Base-by-base conservation (phyloP, 1,284 basidiomycete genomes). In the Rhodotorula sp. region DNA sequence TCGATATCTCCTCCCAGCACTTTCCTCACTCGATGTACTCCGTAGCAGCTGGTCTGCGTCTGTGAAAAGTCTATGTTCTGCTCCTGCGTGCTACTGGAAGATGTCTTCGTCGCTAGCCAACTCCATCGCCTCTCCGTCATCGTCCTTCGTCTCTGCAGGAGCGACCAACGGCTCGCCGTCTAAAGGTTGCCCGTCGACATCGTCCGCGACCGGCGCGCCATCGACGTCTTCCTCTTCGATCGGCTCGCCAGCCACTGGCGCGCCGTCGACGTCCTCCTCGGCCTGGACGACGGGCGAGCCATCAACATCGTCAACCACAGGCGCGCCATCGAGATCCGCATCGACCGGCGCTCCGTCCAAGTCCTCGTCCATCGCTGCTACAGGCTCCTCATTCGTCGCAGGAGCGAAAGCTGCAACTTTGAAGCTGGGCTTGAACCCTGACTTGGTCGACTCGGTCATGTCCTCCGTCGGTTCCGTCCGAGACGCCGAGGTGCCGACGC, bases 181-280 rank as follows among this genome's bases (percentile, higher is more conserved):
- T 10, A 66, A 34, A 16, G 60, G n/a, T 16, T 31, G 31, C 15
- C 60, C 60, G 50, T 62, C 60, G n/a, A 62, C 18, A n/a, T 52
- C 49, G 18, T 43, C 61, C n/a, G 23, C 43, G 15, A 64, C 57
- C 1, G 75, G 73, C 19, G 64, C 68, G 12, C 79, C 78, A 60
- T 78, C 79, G 21, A 79, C 64, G 49, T 77, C 74, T 55, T 83
- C 84, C 62, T 82, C 83, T 54, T 83, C 81, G 10, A 43, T 43
- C 38, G 10, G 38, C 38, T 50, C 49, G 1, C 83, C 81, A 19
- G 79, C 76, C 8, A 80, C 79, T 62, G 82, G 79, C 26, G 84
- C 74, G 64, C 83, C 80, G 50, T 81, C 85, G 0, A 60, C 38
- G 49, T 63, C 64, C 5, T 62, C 47, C 56, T 49, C 57, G 14